A percentile compares a stretch with the other conserved stretches of the same genome.
Evolutionary conservation across 768 basidiomycete genomes (phyloP).

Genomic region (Mycena epipterygia): DNA sequence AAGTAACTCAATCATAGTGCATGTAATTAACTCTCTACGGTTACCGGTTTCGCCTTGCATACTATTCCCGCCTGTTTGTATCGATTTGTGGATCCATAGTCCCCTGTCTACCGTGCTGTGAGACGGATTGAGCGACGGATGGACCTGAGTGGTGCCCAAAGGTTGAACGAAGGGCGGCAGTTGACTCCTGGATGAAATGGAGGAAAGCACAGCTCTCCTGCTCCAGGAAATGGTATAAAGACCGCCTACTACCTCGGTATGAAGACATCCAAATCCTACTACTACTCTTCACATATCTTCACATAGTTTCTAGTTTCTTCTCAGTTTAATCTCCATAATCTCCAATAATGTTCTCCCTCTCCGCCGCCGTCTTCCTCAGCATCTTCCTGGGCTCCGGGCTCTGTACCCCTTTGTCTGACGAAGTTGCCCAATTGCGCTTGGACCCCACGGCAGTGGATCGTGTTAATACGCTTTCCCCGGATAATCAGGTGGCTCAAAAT

Average conservation of each 20-base stretch:
- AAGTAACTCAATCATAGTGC: too few relatives aligned
- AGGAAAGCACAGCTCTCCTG: not conserved
- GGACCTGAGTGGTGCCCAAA: too few relatives aligned
- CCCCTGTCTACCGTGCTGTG: not conserved
- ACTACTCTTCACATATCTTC: too few relatives aligned
- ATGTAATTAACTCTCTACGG: too few relatives aligned
- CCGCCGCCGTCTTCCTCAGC: conserved; percentile 22
- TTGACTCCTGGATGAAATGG: not conserved
- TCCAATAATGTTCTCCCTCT: conserved; percentile 21
- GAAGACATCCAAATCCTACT: conserved; percentile 7
- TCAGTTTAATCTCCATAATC: not conserved
- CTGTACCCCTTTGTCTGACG: not conserved
- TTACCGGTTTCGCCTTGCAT: too few relatives aligned
- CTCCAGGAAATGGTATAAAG: conserved; percentile 1
- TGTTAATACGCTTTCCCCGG: conserved; percentile 3
- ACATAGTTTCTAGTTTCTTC: not conserved
- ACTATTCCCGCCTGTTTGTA: not conserved
- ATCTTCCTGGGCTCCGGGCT: conserved; percentile 12
- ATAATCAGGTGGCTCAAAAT: conserved; percentile 1
- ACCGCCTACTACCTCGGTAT: not conserved
- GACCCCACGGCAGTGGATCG: conserved; percentile 29
- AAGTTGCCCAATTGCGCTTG: conserved; percentile 14
- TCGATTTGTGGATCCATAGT: not conserved
- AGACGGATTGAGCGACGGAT: not conserved
- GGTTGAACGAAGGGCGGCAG: too few relatives aligned